Conservation (phyloP, 225 moss, liverwort and hornwort species). For the Anthoceros angustus region DNA sequence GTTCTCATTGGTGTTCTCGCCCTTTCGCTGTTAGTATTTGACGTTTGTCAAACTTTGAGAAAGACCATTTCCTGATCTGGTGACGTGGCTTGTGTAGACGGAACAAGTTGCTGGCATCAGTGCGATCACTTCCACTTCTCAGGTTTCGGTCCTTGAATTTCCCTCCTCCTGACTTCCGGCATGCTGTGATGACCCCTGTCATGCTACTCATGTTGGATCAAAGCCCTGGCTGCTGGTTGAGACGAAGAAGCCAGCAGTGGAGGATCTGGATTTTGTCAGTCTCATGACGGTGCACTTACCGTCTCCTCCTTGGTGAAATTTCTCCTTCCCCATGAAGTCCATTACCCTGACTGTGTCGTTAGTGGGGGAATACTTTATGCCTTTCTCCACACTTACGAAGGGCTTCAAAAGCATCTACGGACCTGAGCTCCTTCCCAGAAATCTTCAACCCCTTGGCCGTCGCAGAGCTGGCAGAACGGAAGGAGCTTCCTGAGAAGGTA, state of each 20-base stretch:
- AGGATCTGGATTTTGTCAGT: slow-evolving; percentile 45
- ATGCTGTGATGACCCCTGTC: slow-evolving; percentile 92
- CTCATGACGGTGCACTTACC: slow-evolving; percentile 31
- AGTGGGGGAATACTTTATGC: slow-evolving; percentile 61
- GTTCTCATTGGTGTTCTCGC: no score
- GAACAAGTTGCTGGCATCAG: slow-evolving; percentile 79
- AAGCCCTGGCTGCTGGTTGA: slow-evolving; percentile 65
- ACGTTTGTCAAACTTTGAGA: no score
- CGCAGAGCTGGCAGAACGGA: slow-evolving; percentile 22
- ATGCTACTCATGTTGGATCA: slow-evolving; percentile 57
- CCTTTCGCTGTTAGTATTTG: no score
- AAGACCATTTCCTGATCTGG: no score
- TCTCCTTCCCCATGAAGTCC: neutral
- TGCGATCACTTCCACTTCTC: slow-evolving; percentile 54
- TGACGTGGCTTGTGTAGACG: slow-evolving; percentile 28
- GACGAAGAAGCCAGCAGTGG: slow-evolving; percentile 13
- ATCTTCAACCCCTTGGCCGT: slow-evolving; percentile 56
- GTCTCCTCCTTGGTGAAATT: neutral
- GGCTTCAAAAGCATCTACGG: slow-evolving; percentile 47
- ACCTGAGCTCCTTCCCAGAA: slow-evolving; percentile 62
- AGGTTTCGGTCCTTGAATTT: slow-evolving; percentile 89
- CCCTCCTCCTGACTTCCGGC: slow-evolving; percentile 92
- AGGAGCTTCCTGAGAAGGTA: slow-evolving; percentile 35
- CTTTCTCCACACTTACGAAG: slow-evolving; percentile 49
- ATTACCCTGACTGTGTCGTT: slow-evolving; percentile 6